phyloP scores from a whole-genome alignment of 345 rosid genomes.

The Dipteronia sinensis region DNA sequence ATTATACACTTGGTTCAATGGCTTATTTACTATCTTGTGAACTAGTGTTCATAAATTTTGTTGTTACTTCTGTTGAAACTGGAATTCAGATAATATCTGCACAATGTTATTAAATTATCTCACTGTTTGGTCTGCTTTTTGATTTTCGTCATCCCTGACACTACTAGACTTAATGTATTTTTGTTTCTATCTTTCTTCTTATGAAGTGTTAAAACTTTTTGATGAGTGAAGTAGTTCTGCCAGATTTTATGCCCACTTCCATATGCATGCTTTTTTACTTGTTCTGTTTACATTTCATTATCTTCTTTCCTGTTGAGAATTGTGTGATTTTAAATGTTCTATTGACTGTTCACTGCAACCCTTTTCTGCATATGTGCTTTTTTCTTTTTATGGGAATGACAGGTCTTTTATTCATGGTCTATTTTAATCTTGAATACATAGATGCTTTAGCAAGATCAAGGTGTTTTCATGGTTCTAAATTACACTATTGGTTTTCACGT shows the following conservation, averaged over 20 bases:
- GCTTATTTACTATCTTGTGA: not conserved
- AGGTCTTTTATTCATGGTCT: slow-evolving; percentile 3
- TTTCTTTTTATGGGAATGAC: not conserved
- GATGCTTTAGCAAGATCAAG: slow-evolving; percentile 1
- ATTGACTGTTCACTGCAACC: not conserved
- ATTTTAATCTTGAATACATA: slow-evolving; percentile 7
- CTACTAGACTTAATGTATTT: not conserved
- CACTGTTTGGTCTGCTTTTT: not conserved
- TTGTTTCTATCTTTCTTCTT: not conserved
- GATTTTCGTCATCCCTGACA: not conserved
- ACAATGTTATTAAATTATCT: not conserved
- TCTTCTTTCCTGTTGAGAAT: not conserved
- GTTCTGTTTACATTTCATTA: not conserved
- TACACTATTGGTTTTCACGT: slow-evolving; percentile 12
- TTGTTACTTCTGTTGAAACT: not conserved
- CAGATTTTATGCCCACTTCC: not conserved
- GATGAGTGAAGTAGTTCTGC: not conserved
- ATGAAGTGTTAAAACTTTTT: not conserved
- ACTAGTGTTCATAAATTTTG: not conserved
- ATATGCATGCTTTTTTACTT: not conserved
- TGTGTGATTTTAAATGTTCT: not conserved
- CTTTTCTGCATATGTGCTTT: not conserved
- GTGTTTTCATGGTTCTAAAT: not conserved
- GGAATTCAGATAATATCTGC: not conserved
- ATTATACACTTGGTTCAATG: not conserved